Evolutionary conservation across 2,329 filamentous ascomycete genomes (phyloP).

Genomic region (Colletotrichum spaethianum): DNA sequence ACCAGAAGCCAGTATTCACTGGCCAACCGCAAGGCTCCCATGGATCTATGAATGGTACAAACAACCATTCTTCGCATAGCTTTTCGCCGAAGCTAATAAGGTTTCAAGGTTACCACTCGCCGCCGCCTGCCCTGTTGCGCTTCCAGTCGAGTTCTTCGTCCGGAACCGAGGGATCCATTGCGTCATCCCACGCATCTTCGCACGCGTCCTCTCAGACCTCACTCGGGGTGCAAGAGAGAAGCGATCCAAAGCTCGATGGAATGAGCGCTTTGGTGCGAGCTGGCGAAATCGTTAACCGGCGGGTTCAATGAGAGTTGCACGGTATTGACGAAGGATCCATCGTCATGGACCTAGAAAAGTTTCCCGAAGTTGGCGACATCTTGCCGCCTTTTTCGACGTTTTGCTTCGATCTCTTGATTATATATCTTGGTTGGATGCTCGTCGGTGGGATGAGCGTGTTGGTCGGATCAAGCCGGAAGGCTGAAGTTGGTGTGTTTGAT

Average conservation of each 20-base stretch:
- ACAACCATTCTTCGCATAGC: not conserved
- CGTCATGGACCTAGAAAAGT: not conserved
- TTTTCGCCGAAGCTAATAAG: slow-evolving; percentile 33
- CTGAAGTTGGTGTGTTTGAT: slow-evolving; percentile 24
- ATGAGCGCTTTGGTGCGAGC: slow-evolving; percentile 72
- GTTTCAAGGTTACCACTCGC: slow-evolving; percentile 37
- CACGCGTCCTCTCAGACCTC: slow-evolving; percentile 35
- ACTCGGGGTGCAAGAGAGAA: slow-evolving; percentile 37
- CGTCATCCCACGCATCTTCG: slow-evolving; percentile 38
- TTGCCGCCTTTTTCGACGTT: not conserved
- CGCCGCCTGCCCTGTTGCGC: slow-evolving; percentile 33
- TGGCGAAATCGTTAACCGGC: slow-evolving; percentile 70
- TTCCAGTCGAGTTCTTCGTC: slow-evolving; percentile 38
- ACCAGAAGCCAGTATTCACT: slow-evolving; percentile 20
- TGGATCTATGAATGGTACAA: slow-evolving; percentile 33
- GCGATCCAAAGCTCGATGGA: slow-evolving; percentile 61
- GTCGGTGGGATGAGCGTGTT: slow-evolving; percentile 14
- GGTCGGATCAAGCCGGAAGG: slow-evolving; percentile 8
- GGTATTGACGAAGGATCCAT: not conserved
- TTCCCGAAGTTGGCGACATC: not conserved
- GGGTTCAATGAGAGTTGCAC: slow-evolving; percentile 40
- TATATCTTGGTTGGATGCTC: slow-evolving; percentile 15
- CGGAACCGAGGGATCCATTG: slow-evolving; percentile 30
- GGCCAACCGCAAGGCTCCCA: not conserved
- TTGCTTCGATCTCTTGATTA: not conserved